phyloP scores from a whole-genome alignment of 169 alveolate species.

The Plasmodium cynomolgi region DNA sequence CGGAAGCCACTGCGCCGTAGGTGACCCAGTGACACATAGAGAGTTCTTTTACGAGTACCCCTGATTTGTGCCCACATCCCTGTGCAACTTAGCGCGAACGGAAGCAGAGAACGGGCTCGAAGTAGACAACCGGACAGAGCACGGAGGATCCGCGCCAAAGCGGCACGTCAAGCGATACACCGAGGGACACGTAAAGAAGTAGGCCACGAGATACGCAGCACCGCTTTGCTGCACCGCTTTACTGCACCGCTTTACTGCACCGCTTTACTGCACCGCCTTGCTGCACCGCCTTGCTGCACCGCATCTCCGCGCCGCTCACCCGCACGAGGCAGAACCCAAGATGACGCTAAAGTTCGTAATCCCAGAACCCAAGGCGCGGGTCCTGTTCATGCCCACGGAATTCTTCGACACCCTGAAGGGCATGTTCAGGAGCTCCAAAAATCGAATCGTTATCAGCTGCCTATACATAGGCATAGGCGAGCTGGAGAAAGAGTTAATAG shows the following conservation, averaged over 20 bases:
- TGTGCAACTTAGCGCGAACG: neutral
- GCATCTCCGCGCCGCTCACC: neutral
- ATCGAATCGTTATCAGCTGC: conserved; percentile 80
- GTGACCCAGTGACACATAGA: neutral
- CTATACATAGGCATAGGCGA: conserved; percentile 82
- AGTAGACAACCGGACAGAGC: neutral
- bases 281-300: too few relatives aligned
- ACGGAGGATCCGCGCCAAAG: neutral
- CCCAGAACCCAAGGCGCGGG: conserved; percentile 71
- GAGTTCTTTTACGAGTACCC: neutral
- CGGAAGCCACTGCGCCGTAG: neutral
- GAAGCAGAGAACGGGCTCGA: neutral
- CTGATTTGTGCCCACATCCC: neutral
- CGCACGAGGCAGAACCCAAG: conserved; percentile 46
- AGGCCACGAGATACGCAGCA: neutral
- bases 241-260: neutral
- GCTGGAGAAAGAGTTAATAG: conserved; percentile 78
- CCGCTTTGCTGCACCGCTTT: neutral
- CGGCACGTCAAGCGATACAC: neutral
- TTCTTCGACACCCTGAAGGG: conserved; percentile 78
- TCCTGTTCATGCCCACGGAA: conserved; percentile 79
- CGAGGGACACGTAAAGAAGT: neutral
- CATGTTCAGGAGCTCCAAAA: conserved; percentile 71
- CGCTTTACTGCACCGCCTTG: neutral
- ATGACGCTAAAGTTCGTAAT: conserved; percentile 77